phyloP scores from a whole-genome alignment of 306 rosid species.

The Prunus salicina region DNA sequence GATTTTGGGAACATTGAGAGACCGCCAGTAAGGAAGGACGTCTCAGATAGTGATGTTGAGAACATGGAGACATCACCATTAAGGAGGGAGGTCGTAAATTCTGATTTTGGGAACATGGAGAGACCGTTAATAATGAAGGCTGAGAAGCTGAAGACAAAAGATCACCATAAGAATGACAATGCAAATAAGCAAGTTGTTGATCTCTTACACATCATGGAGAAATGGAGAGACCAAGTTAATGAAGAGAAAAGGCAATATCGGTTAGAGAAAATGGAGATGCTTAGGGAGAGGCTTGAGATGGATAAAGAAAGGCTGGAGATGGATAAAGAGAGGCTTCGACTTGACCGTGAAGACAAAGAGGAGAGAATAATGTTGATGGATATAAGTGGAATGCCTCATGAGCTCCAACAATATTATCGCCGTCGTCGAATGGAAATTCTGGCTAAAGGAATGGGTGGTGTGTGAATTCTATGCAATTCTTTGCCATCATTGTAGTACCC shows the following conservation, averaged over 20 bases:
- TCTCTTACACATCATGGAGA: background rate
- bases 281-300: background rate
- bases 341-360: background rate
- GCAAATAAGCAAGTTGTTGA: background rate
- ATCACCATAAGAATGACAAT: background rate
- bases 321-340: background rate
- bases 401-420: background rate
- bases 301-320: background rate
- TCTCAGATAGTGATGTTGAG: background rate
- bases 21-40: no score
- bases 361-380: slow-evolving; percentile 1
- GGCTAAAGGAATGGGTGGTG: background rate
- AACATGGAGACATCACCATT: background rate
- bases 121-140: background rate
- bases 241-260: background rate
- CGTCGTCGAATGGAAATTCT: background rate
- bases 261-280: background rate
- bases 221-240: background rate
- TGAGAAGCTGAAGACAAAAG: background rate
- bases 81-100: background rate
- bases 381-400: background rate
- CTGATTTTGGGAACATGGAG: background rate
- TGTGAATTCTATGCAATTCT: background rate
- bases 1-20: no score
- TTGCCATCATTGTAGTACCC: background rate